These are phyloP conservation scores for Triticum turgidum DNA, from an alignment of 176 grass and related monocot genomes.

Conservation along the genomic window DNA sequence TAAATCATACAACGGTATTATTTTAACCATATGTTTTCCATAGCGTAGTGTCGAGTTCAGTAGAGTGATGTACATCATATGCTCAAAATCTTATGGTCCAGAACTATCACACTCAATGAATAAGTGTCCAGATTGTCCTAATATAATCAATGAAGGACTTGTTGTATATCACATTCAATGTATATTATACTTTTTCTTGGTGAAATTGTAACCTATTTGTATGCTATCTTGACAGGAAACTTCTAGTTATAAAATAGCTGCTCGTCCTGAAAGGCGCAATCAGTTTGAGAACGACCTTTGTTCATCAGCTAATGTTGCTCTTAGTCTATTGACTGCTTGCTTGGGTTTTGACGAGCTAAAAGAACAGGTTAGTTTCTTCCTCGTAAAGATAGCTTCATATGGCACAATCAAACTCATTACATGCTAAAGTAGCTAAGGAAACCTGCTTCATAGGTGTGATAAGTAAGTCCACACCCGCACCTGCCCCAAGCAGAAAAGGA, in stretches of 20 bases:
- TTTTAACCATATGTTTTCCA: neutral
- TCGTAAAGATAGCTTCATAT: conserved; percentile 18
- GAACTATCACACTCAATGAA: neutral
- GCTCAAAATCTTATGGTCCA: neutral
- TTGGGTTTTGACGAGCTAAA: conserved; percentile 86
- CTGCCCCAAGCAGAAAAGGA: neutral
- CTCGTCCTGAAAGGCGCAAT: conserved; percentile 85
- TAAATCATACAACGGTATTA: neutral
- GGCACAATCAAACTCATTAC: neutral
- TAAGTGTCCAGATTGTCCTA: neutral
- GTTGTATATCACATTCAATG: conserved; percentile 1
- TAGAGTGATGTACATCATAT: neutral
- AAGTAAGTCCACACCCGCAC: neutral
- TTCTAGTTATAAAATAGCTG: conserved; percentile 85
- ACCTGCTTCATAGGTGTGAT: neutral
- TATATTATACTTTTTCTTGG: conserved; percentile 8
- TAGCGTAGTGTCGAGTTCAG: neutral
- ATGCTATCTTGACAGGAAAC: conserved; percentile 70
- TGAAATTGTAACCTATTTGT: conserved; percentile 27
- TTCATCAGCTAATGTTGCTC: conserved; percentile 77
- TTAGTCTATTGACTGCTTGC: conserved; percentile 85
- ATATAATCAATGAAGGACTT: conserved; percentile 4
- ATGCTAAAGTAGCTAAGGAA: conserved; percentile 3
- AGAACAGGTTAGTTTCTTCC: conserved; percentile 67
- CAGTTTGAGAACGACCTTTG: conserved; percentile 91